Percentiles rank a stretch among this genome's conserved stretches.
phyloP scores from a whole-genome alignment of 2,329 filamentous ascomycete species.

The Graphilbum sp. region DNA sequence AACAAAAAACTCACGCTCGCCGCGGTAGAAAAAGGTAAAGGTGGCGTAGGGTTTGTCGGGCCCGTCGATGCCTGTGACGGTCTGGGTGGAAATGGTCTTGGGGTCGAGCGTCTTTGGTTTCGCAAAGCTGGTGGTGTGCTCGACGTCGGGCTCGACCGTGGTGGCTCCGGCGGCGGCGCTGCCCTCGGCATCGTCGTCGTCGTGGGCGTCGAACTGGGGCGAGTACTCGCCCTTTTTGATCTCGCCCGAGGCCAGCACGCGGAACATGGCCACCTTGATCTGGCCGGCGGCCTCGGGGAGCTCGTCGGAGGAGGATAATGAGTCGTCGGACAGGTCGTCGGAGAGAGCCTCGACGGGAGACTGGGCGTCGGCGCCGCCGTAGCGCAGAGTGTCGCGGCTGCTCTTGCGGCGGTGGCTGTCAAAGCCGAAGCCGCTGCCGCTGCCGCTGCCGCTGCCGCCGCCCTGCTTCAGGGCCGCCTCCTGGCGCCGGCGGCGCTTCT shows the following conservation, averaged over 20 bases:
- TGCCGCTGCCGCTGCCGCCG: constrained; percentile 16
- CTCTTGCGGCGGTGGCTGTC: constrained; percentile 19
- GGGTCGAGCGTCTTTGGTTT: constrained; percentile 93
- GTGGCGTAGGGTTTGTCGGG: constrained; percentile 91
- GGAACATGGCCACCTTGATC: constrained; percentile 95
- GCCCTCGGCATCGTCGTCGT: constrained; percentile 60
- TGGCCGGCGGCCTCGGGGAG: constrained; percentile 89
- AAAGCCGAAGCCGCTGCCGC: constrained; percentile 14
- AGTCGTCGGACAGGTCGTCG: constrained; percentile 47
- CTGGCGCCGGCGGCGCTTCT: constrained; percentile 49
- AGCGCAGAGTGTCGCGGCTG: constrained; percentile 52
- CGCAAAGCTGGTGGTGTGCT: constrained; percentile 95
- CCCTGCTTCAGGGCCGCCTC: constrained; percentile 22
- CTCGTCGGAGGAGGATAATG: constrained; percentile 62
- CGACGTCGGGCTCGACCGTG: constrained; percentile 63
- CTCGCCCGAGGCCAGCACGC: constrained; percentile 86
- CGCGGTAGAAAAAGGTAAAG: constrained; percentile 96
- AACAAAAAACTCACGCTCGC: constrained; percentile 55
- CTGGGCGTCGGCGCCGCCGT: constrained; percentile 56
- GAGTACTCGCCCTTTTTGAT: constrained; percentile 98
- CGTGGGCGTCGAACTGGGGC: constrained; percentile 91
- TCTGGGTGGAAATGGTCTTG: constrained; percentile 96
- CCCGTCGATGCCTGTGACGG: constrained; percentile 93
- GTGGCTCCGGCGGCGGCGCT: constrained; percentile 29
- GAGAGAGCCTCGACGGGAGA: constrained; percentile 54